Evolutionary conservation across 2,329 filamentous ascomycete genomes (phyloP).

Genomic region (Cryphonectria parasitica): DNA sequence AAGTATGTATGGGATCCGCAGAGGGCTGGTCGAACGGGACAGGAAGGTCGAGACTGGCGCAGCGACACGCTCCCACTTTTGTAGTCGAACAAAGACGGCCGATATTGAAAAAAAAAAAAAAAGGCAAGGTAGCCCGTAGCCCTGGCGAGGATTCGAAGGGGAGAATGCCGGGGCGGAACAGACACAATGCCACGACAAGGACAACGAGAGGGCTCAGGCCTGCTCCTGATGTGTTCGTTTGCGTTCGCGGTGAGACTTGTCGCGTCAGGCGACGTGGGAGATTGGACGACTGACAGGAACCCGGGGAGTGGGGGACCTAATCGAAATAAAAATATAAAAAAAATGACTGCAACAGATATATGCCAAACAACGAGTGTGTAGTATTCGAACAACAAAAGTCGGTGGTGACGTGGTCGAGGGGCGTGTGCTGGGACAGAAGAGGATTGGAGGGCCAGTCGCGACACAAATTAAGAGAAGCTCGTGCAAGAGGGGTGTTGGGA

Average conservation of each 20-base stretch:
- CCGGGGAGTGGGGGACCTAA: slow-evolving; percentile 6
- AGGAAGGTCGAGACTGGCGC: slow-evolving; percentile 17
- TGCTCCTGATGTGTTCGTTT: slow-evolving; percentile 11
- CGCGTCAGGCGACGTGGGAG: slow-evolving; percentile 10
- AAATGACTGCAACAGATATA: slow-evolving; percentile 24
- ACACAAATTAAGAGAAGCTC: slow-evolving; percentile 21
- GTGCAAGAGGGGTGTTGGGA: slow-evolving; percentile 17
- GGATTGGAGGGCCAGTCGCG: slow-evolving; percentile 17
- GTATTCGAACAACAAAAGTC: slow-evolving; percentile 28
- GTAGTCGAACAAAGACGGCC: slow-evolving; percentile 27
- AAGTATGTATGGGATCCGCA: slow-evolving; percentile 20
- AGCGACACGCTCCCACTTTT: slow-evolving; percentile 16
- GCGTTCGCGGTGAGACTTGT: slow-evolving; percentile 16
- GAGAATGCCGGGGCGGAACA: slow-evolving; percentile 20
- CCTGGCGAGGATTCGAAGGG: slow-evolving; percentile 17
- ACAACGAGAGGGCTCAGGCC: slow-evolving; percentile 16
- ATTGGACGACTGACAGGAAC: slow-evolving; percentile 16
- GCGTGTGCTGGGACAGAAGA: slow-evolving; percentile 10
- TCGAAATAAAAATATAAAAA: neutral
- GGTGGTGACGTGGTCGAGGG: slow-evolving; percentile 18
- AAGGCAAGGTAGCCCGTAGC: slow-evolving; percentile 22
- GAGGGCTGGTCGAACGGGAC: slow-evolving; percentile 16
- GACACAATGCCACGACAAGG: slow-evolving; percentile 22
- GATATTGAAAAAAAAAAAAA: slow-evolving; percentile 21
- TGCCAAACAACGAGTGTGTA: slow-evolving; percentile 30